Evolutionary conservation across 2,329 filamentous ascomycete genomes (phyloP).

Genomic region (Colletotrichum noveboracense): DNA sequence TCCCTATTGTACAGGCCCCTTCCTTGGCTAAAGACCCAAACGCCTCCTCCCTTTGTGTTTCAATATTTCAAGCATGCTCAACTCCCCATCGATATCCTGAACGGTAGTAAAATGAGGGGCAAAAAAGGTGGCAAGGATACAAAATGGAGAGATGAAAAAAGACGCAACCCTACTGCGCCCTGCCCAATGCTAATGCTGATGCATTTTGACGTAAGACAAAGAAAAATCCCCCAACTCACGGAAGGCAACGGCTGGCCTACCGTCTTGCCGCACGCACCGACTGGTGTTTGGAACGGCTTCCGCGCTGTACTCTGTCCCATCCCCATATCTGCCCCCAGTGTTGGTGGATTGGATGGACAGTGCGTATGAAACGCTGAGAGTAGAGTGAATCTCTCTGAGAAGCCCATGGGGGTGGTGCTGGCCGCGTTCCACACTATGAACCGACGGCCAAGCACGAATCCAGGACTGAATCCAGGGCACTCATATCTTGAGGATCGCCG

Average conservation of each 20-base stretch:
- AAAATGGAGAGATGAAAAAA: background rate
- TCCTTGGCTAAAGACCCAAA: conserved; percentile 12
- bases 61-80: background rate
- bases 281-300: background rate
- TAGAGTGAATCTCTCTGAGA: background rate
- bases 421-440: conserved; percentile 26
- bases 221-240: background rate
- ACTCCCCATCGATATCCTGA: background rate
- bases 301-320: background rate
- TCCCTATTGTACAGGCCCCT: conserved; percentile 20
- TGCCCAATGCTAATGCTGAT: conserved; percentile 16
- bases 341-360: background rate
- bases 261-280: background rate
- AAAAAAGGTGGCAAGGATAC: background rate
- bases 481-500: conserved; percentile 54
- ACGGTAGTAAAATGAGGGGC: background rate
- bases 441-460: conserved; percentile 60
- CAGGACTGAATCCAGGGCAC: conserved; percentile 60
- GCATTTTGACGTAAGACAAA: background rate
- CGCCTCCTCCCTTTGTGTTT: conserved; percentile 7
- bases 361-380: conserved; percentile 2
- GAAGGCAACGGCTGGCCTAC: background rate
- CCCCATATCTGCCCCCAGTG: conserved; percentile 11
- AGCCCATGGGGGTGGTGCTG: background rate
- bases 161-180: conserved; percentile 2